Evolutionary conservation across 83 land plant genomes (phyloP).

Genomic region (Larix sibirica): DNA sequence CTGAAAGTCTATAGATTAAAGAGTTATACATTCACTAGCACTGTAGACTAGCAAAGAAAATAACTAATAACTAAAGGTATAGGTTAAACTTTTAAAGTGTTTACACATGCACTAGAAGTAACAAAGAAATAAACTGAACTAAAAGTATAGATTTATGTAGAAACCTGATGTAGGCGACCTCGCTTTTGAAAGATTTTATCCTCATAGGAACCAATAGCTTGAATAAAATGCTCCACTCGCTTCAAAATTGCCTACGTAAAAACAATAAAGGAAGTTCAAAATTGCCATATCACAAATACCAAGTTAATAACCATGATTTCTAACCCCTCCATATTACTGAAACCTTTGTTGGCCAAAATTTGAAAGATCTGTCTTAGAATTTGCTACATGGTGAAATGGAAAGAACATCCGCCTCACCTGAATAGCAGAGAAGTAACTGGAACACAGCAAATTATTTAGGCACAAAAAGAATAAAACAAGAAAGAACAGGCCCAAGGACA

Average conservation of each 20-base stretch:
- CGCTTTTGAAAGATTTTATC: constrained; percentile 89
- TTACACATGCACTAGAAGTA: not conserved
- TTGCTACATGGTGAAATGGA: not conserved
- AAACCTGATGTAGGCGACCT: constrained; percentile 77
- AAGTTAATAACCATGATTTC: not conserved
- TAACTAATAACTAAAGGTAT: not conserved
- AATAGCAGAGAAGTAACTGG: not conserved
- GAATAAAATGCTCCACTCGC: constrained; percentile 87
- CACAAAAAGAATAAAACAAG: not conserved
- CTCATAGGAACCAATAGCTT: constrained; percentile 81
- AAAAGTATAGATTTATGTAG: not conserved
- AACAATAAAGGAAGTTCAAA: not conserved
- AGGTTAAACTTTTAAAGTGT: no score
- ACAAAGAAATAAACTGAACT: not conserved
- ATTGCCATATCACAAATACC: not conserved
- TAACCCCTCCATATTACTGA: not conserved
- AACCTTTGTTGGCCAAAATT: not conserved
- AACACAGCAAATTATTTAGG: not conserved
- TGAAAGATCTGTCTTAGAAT: not conserved
- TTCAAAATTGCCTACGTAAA: constrained; percentile 67
- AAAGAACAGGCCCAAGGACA: not conserved
- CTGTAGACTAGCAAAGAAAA: no score
- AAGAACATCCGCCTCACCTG: not conserved
- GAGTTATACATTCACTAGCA: no score
- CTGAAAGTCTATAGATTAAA: no score